Evolutionary conservation across 2,329 filamentous ascomycete genomes (phyloP).

Genomic region (Ophiostoma ulmi): DNA sequence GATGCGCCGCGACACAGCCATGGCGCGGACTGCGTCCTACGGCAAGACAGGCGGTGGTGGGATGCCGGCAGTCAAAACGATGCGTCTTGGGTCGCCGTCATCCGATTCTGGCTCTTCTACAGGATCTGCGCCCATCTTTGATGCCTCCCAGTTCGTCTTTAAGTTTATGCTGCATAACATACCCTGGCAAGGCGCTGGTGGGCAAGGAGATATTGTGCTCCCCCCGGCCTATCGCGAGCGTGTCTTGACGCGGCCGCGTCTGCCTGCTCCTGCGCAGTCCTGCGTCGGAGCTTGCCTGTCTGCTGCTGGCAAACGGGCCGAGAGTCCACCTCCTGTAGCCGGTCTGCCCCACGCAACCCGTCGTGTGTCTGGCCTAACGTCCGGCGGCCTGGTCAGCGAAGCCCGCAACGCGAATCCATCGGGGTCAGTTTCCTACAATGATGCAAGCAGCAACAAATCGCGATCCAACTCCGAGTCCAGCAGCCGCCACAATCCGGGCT

Average conservation of each 20-base stretch:
- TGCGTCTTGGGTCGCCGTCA: slow-evolving; percentile 35
- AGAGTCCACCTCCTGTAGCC: slow-evolving; percentile 38
- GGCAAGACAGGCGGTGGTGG: neutral
- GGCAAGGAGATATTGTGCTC: slow-evolving; percentile 45
- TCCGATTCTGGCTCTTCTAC: slow-evolving; percentile 49
- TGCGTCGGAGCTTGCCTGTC: slow-evolving; percentile 45
- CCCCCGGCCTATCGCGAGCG: slow-evolving; percentile 52
- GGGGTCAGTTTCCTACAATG: slow-evolving; percentile 18
- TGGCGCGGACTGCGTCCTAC: slow-evolving; percentile 35
- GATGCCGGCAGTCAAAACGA: slow-evolving; percentile 37
- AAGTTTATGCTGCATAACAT: slow-evolving; percentile 62
- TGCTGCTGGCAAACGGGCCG: slow-evolving; percentile 32
- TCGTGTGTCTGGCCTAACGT: slow-evolving; percentile 44
- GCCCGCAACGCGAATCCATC: slow-evolving; percentile 45
- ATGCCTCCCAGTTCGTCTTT: slow-evolving; percentile 60
- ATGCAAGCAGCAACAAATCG: slow-evolving; percentile 19
- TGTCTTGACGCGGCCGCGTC: slow-evolving; percentile 60
- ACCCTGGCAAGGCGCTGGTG: slow-evolving; percentile 31
- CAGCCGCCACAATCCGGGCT: slow-evolving; percentile 19
- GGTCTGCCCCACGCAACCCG: slow-evolving; percentile 43
- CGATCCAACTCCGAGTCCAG: slow-evolving; percentile 23
- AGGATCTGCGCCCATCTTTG: slow-evolving; percentile 51
- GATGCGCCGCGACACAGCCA: slow-evolving; percentile 47
- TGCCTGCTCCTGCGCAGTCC: slow-evolving; percentile 65
- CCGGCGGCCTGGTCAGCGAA: slow-evolving; percentile 45